Evolutionary conservation across 306 rosid genomes (phyloP).

Genomic region (Inga laurina): DNA sequence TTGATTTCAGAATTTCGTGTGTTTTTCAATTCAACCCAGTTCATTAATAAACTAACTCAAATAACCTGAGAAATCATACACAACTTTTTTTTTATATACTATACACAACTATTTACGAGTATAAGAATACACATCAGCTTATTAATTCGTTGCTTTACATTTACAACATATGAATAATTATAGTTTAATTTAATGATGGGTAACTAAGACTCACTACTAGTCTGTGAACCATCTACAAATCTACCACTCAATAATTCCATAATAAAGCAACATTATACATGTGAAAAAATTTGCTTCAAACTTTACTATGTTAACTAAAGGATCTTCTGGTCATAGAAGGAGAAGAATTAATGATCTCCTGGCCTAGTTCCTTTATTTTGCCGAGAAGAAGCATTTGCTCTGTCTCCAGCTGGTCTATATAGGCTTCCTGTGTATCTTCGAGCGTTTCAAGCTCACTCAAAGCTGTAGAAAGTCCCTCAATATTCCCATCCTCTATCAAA

Average conservation of each 20-base stretch:
- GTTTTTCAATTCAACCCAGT: neutral
- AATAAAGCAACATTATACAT: neutral
- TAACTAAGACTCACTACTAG: constrained; percentile 21
- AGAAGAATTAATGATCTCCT: constrained; percentile 66
- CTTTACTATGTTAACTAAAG: constrained; percentile 18
- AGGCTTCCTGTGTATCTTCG: constrained; percentile 75
- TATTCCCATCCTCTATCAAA: constrained; percentile 64
- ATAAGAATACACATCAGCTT: neutral
- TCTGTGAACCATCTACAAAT: constrained; percentile 36
- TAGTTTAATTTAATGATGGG: constrained; percentile 4
- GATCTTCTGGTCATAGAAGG: constrained; percentile 54
- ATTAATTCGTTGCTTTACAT: neutral
- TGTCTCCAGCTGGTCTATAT: constrained; percentile 73
- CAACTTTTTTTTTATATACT: too few relatives aligned
- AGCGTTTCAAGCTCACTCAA: constrained; percentile 73
- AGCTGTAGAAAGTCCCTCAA: constrained; percentile 60
- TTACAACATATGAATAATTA: neutral
- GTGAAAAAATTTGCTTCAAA: neutral
- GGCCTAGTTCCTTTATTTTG: constrained; percentile 83
- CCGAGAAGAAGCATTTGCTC: constrained; percentile 85
- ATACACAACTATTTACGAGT: neutral
- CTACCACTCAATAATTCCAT: constrained; percentile 1
- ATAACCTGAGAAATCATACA: too few relatives aligned
- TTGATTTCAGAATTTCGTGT: neutral
- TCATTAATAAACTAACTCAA: neutral